Evolutionary conservation across 2,329 filamentous ascomycete genomes (phyloP).

Genomic region (Conoideocrella luteorostrata): DNA sequence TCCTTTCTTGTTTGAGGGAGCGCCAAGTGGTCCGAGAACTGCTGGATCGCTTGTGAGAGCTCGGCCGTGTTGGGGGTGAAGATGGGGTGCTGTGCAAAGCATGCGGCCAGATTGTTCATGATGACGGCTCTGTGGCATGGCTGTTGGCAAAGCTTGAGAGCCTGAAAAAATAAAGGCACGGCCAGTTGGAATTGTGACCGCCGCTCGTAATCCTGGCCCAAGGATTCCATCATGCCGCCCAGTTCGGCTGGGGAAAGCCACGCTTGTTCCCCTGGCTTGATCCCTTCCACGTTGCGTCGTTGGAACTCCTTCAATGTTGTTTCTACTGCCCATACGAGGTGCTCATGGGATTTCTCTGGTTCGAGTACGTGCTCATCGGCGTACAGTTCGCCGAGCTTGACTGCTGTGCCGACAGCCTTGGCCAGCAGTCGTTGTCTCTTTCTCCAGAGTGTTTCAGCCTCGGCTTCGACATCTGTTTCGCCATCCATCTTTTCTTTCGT

Average conservation of each 20-base stretch:
- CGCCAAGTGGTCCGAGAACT: constrained; percentile 18
- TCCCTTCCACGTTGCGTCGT: constrained; percentile 58
- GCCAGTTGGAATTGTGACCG: constrained; percentile 73
- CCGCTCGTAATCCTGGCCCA: constrained; percentile 70
- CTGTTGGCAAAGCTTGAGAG: constrained; percentile 59
- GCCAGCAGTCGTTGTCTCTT: constrained; percentile 62
- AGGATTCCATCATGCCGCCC: constrained; percentile 66
- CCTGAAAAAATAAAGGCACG: constrained; percentile 80
- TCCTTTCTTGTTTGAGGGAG: constrained; percentile 45
- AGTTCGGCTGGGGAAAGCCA: constrained; percentile 68
- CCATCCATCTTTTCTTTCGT: constrained; percentile 7
- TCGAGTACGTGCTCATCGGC: constrained; percentile 69
- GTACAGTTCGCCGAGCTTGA: constrained; percentile 83
- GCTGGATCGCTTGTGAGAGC: constrained; percentile 22
- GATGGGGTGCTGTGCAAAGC: constrained; percentile 61
- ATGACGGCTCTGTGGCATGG: constrained; percentile 75
- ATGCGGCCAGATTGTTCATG: constrained; percentile 78
- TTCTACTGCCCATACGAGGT: constrained; percentile 77
- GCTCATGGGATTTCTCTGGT: constrained; percentile 61
- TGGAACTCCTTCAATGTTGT: constrained; percentile 68
- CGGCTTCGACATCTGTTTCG: neutral
- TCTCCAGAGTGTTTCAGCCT: constrained; percentile 44
- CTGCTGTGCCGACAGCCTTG: constrained; percentile 67
- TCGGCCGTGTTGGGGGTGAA: constrained; percentile 21
- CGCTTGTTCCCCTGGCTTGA: constrained; percentile 62